A percentile compares a stretch with the other conserved stretches of the same genome.
Conservation (phyloP, 148 eudicot genomes). For the Rhododendron kiyosumense region DNA sequence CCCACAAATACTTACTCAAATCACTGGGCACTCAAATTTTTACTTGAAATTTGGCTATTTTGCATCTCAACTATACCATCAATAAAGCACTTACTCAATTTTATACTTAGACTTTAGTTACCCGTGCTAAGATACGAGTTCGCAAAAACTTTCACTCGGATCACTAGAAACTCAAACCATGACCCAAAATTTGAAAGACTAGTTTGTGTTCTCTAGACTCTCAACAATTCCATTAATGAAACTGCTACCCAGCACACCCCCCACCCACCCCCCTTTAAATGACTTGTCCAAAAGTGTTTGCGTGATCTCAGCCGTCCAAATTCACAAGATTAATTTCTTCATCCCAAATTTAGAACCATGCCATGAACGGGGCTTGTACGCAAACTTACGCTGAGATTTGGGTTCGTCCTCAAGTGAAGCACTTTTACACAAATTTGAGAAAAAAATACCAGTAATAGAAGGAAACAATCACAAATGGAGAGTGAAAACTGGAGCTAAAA, state of each 20-base stretch:
- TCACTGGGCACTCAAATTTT: neutral
- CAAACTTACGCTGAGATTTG: too few relatives aligned
- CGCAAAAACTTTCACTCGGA: neutral
- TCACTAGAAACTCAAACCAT: neutral
- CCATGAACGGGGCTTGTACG: too few relatives aligned
- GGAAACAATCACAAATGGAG: neutral
- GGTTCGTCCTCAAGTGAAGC: neutral
- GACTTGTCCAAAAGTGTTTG: too few relatives aligned
- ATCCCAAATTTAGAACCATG: too few relatives aligned
- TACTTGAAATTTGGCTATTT: neutral
- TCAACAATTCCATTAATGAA: too few relatives aligned
- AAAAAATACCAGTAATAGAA: neutral
- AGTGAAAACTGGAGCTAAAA: neutral
- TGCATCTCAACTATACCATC: neutral
- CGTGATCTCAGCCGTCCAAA: neutral
- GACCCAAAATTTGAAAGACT: neutral
- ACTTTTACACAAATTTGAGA: neutral
- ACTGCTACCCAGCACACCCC: neutral
- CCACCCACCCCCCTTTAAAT: too few relatives aligned
- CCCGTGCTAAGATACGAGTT: neutral
- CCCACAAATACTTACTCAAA: neutral
- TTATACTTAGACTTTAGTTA: neutral
- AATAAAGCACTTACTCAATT: neutral
- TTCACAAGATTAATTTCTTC: too few relatives aligned
- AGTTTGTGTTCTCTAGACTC: neutral